A percentile compares a stretch with the other conserved stretches of the same genome.
These are phyloP conservation scores for Sporisorium iseilematis-ciliati DNA, from an alignment of 1,284 basidiomycete genomes.

Conservation along the genomic window DNA sequence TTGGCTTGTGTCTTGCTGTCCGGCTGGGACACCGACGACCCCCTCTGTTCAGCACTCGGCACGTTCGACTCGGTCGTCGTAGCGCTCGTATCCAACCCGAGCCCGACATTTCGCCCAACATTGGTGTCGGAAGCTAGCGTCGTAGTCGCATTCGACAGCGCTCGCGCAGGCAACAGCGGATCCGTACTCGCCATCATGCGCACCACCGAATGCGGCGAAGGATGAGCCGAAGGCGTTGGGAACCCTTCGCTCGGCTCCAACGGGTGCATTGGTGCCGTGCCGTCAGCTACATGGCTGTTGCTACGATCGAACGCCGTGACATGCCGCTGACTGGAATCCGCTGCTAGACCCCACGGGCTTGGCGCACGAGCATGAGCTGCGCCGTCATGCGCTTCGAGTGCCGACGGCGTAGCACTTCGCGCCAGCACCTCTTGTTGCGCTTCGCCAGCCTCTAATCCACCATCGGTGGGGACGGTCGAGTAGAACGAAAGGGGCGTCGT, in stretches of 20 bases:
- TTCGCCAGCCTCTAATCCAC: not conserved
- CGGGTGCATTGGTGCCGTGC: slow-evolving; percentile 1
- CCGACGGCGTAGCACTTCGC: slow-evolving; percentile 8
- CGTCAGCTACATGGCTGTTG: not conserved
- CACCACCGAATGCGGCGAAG: slow-evolving; percentile 35
- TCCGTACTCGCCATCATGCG: slow-evolving; percentile 45
- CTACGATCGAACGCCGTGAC: slow-evolving; percentile 2
- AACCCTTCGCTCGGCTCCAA: slow-evolving; percentile 23
- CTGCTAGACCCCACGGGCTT: slow-evolving; percentile 29
- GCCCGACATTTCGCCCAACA: slow-evolving; percentile 6
- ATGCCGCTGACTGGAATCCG: slow-evolving; percentile 13
- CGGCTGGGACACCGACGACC: not conserved
- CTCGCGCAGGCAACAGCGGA: slow-evolving; percentile 29
- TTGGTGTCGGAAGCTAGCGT: not conserved
- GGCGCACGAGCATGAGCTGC: slow-evolving; percentile 10
- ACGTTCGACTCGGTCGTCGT: not conserved
- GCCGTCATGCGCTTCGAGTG: slow-evolving; percentile 4
- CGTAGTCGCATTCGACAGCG: slow-evolving; percentile 7
- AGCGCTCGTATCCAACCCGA: slow-evolving; percentile 11
- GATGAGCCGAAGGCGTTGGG: slow-evolving; percentile 14
- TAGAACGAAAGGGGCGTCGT: slow-evolving; percentile 38
- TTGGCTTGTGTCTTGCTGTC: not conserved
- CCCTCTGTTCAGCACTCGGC: slow-evolving; percentile 4
- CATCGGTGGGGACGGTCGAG: slow-evolving; percentile 5
- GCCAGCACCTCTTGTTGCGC: slow-evolving; percentile 20